These are phyloP conservation scores for Kazachstania africana DNA, from an alignment of 805 yeast genomes.

Conservation along the genomic window DNA sequence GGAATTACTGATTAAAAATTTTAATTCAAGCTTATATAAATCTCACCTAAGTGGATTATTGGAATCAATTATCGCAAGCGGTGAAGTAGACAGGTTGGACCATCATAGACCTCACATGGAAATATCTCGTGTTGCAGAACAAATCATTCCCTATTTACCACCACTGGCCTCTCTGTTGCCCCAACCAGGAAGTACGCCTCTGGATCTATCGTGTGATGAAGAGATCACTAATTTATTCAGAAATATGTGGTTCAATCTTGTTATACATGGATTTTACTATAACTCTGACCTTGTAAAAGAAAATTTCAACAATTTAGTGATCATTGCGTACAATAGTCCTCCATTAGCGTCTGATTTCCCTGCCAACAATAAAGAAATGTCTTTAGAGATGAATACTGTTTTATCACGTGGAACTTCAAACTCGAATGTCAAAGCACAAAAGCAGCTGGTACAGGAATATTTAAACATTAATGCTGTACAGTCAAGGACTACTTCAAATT, in stretches of 20 bases:
- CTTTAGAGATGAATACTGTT: constrained; percentile 83
- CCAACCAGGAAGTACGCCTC: constrained; percentile 34
- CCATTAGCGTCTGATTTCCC: constrained; percentile 75
- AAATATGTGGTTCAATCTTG: constrained; percentile 90
- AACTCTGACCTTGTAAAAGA: constrained; percentile 41
- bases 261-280: constrained; percentile 75
- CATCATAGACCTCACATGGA: constrained; percentile 72
- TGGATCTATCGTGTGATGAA: constrained; percentile 30
- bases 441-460: constrained; percentile 36
- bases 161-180: constrained; percentile 77
- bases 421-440: constrained; percentile 66
- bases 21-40: constrained; percentile 33
- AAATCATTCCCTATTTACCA: constrained; percentile 47
- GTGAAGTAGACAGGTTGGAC: constrained; percentile 64
- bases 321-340: constrained; percentile 79
- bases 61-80: constrained; percentile 56
- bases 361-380: constrained; percentile 78
- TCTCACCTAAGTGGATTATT: constrained; percentile 57
- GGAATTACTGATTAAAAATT: constrained; percentile 19
- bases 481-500: constrained; percentile 45
- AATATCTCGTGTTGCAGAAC: constrained; percentile 57
- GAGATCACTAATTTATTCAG: constrained; percentile 51
- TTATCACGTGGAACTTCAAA: constrained; percentile 82
- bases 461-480: constrained; percentile 37
- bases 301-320: constrained; percentile 39